Conservation (phyloP, 2,329 filamentous ascomycete genomes). For the Neofusicoccum umdonicola region DNA sequence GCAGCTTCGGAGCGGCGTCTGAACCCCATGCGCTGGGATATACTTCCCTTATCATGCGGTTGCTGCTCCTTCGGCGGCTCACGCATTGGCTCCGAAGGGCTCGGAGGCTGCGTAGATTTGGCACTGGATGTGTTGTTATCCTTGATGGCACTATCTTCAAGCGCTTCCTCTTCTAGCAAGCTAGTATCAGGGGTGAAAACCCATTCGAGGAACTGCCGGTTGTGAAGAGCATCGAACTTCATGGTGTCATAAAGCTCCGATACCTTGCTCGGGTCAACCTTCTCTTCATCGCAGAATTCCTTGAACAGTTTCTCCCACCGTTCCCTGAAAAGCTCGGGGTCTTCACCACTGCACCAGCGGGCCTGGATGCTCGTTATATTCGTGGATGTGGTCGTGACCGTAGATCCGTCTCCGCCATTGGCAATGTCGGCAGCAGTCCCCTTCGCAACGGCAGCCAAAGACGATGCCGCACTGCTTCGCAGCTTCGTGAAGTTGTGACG, state of each 20-base stretch:
- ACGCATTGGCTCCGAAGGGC: constrained; percentile 30
- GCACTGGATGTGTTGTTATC: constrained; percentile 30
- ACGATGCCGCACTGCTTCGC: constrained; percentile 63
- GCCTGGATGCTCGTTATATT: constrained; percentile 63
- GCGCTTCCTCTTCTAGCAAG: constrained; percentile 65
- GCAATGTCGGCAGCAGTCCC: constrained; percentile 17
- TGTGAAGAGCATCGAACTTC: constrained; percentile 98
- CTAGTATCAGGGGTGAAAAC: constrained; percentile 84
- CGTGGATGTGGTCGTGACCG: constrained; percentile 36
- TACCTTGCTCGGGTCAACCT: constrained; percentile 98
- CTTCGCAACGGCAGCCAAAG: constrained; percentile 47
- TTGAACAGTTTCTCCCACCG: constrained; percentile 97
- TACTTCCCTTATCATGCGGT: constrained; percentile 34
- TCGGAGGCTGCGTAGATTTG: constrained; percentile 26
- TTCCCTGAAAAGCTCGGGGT: constrained; percentile 90
- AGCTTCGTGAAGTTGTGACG: constrained; percentile 86
- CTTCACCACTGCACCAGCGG: constrained; percentile 95
- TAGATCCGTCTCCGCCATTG: constrained; percentile 21
- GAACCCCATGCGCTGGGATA: constrained; percentile 52
- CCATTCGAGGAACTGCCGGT: constrained; percentile 94
- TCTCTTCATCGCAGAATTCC: constrained; percentile 95
- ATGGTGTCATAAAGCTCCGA: constrained; percentile 98
- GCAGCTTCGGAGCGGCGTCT: constrained; percentile 49
- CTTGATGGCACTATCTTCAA: constrained; percentile 44
- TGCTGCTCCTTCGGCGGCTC: constrained; percentile 18